Evolutionary conservation across 2,329 filamentous ascomycete species (phyloP).

Genomic region (Colletotrichum sp.): DNA sequence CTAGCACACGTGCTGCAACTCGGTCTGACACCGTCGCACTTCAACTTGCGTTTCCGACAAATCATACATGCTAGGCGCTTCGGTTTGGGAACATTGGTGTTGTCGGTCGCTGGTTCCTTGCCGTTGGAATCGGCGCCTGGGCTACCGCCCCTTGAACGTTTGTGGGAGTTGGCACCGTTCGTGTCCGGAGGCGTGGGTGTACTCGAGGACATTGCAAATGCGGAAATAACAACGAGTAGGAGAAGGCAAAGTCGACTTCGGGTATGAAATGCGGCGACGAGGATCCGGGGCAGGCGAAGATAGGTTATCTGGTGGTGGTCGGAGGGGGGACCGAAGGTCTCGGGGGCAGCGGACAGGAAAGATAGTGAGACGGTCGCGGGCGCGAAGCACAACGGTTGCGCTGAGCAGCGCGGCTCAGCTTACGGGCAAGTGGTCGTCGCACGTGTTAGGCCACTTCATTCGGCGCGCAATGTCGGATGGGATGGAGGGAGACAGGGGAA

Average conservation of each 20-base stretch:
- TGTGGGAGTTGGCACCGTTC: conserved; percentile 17
- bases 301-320: not conserved
- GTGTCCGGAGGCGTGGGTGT: conserved; percentile 23
- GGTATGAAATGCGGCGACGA: not conserved
- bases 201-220: conserved; percentile 19
- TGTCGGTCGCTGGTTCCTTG: conserved; percentile 52
- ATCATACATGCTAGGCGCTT: conserved; percentile 96
- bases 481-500: not conserved
- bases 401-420: not conserved
- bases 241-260: not conserved
- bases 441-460: not conserved
- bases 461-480: not conserved
- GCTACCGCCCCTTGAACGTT: conserved; percentile 17
- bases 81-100: conserved; percentile 71
- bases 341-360: not conserved
- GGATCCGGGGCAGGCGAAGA: not conserved
- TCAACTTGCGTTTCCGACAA: conserved; percentile 89
- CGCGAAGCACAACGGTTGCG: not conserved
- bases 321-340: not conserved
- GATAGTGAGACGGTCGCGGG: not conserved
- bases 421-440: not conserved
- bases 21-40: conserved; percentile 84
- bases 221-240: not conserved
- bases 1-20: conserved; percentile 88
- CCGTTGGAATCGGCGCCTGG: conserved; percentile 38